A percentile compares a stretch with the other conserved stretches of the same genome.
Conservation (phyloP, 2,329 filamentous ascomycete species). For the Rutstroemia sp. region DNA sequence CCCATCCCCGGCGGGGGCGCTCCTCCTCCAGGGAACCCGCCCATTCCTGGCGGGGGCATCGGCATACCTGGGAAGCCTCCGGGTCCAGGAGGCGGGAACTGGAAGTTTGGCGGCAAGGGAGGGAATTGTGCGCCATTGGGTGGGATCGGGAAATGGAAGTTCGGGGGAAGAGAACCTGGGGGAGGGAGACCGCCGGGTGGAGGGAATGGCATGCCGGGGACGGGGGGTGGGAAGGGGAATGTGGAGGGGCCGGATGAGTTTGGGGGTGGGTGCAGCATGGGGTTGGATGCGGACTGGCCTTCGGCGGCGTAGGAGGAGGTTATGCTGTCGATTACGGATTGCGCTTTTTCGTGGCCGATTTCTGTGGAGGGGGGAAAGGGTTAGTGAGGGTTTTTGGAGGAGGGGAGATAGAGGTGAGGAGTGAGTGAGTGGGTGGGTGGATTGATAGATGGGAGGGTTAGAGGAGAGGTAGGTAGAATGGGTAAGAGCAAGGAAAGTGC, state of each 20-base stretch:
- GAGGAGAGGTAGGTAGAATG: neutral
- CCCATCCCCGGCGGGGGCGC: neutral
- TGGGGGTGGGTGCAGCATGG: constrained; percentile 51
- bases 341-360: constrained; percentile 97
- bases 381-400: neutral
- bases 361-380: constrained; percentile 43
- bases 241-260: constrained; percentile 24
- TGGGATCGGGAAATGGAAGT: constrained; percentile 15
- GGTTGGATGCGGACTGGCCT: constrained; percentile 80
- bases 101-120: constrained; percentile 45
- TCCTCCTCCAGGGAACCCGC: constrained; percentile 1
- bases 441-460: neutral
- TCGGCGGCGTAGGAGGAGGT: constrained; percentile 92
- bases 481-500: neutral
- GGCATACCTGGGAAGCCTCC: constrained; percentile 19
- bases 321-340: constrained; percentile 97
- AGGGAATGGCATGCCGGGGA: constrained; percentile 22
- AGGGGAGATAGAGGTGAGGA: neutral
- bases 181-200: constrained; percentile 25
- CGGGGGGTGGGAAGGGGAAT: constrained; percentile 19
- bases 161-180: constrained; percentile 25
- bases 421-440: neutral
- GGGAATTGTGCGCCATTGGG: constrained; percentile 35
- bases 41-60: constrained; percentile 10
- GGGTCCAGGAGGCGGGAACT: constrained; percentile 33